Percentiles rank a stretch among this genome's conserved stretches.
These are phyloP conservation scores for Tylopilus sp. DNA, from an alignment of 768 basidiomycete genomes.

Conservation along the genomic window DNA sequence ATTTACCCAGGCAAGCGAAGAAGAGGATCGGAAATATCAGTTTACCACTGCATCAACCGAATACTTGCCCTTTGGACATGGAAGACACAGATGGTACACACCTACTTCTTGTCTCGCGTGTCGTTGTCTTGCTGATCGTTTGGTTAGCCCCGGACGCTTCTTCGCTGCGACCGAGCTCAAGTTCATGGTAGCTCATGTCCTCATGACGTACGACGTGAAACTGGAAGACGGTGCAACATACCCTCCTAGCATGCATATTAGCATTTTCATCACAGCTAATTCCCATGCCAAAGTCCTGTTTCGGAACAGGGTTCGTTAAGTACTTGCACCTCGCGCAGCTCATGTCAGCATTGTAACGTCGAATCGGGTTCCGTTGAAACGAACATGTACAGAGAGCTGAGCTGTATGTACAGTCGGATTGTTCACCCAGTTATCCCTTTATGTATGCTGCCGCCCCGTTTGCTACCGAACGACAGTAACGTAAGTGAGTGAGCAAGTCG, in stretches of 20 bases:
- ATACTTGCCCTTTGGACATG: constrained; percentile 37
- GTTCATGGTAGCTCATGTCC: constrained; percentile 11
- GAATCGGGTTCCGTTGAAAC: no score
- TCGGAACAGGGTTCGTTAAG: not conserved
- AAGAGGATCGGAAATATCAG: constrained; percentile 30
- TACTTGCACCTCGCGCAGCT: not conserved
- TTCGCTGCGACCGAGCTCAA: constrained; percentile 11
- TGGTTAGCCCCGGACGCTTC: constrained; percentile 16
- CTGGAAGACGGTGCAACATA: not conserved
- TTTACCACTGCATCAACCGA: constrained; percentile 31
- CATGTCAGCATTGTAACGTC: no score
- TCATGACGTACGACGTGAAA: constrained; percentile 1
- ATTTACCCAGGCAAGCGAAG: constrained; percentile 23
- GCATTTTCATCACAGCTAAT: not conserved
- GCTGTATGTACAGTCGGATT: no score
- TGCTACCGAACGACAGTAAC: no score
- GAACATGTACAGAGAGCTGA: no score
- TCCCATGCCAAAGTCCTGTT: not conserved
- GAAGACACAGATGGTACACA: constrained; percentile 12
- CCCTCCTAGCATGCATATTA: not conserved
- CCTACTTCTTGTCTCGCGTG: not conserved
- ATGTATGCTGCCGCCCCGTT: no score
- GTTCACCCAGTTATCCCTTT: no score
- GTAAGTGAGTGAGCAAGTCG: no score
- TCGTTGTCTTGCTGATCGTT: not conserved